These are phyloP conservation scores for Epichloe festucae DNA, from an alignment of 2,329 filamentous ascomycete species.

Conservation along the genomic window DNA sequence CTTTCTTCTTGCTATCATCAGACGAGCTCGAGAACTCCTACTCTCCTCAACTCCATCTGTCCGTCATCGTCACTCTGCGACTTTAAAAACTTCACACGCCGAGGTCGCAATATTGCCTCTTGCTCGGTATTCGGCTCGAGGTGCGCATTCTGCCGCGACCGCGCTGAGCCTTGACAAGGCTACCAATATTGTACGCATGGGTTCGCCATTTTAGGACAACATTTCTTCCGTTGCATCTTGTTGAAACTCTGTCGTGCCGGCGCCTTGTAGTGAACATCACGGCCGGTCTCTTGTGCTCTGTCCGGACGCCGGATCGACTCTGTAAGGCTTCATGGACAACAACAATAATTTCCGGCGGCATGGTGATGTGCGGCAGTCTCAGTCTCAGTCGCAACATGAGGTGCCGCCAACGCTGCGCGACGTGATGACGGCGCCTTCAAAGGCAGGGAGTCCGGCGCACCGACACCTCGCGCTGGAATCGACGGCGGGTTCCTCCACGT, in stretches of 20 bases:
- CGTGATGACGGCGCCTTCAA: conserved; percentile 26
- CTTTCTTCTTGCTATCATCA: not conserved
- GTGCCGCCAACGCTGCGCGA: conserved; percentile 30
- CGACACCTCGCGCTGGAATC: conserved; percentile 2
- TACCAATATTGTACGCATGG: not conserved
- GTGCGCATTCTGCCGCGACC: not conserved
- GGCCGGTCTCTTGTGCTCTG: not conserved
- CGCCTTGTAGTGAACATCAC: not conserved
- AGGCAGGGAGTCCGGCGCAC: conserved; percentile 3
- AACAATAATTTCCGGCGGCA: conserved; percentile 28
- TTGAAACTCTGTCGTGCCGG: not conserved
- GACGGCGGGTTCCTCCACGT: not conserved
- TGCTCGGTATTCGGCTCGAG: not conserved
- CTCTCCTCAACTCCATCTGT: not conserved
- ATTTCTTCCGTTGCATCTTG: not conserved
- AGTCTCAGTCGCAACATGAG: not conserved
- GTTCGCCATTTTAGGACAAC: not conserved
- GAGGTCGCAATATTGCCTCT: not conserved
- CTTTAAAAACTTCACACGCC: not conserved
- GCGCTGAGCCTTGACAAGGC: not conserved
- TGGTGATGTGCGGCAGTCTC: conserved; percentile 22
- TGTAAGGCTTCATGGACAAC: conserved; percentile 25
- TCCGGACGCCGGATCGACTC: not conserved
- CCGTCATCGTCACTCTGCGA: not conserved
- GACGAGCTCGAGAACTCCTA: not conserved